These are phyloP conservation scores for Suillus plorans DNA, from an alignment of 768 basidiomycete species.

Conservation along the genomic window DNA sequence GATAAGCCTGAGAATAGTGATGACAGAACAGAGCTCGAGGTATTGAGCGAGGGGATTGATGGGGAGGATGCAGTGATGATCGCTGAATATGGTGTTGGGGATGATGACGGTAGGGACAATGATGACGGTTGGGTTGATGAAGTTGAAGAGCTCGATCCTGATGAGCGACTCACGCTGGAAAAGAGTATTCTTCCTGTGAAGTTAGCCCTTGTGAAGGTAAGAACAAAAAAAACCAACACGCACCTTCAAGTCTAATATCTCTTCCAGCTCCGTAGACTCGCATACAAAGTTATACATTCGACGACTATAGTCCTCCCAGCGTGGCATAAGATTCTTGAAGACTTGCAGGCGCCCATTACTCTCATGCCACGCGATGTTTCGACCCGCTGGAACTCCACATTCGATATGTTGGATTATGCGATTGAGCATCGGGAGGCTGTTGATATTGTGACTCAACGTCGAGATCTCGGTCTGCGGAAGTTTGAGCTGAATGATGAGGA, in stretches of 20 bases:
- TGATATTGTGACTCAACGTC: slow-evolving; percentile 6
- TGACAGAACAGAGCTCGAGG: background rate
- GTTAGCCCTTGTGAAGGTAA: slow-evolving; percentile 18
- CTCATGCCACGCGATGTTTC: slow-evolving; percentile 8
- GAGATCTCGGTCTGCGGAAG: slow-evolving; percentile 7
- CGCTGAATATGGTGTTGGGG: background rate
- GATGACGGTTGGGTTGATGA: background rate
- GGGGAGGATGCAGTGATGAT: background rate
- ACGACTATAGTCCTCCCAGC: slow-evolving; percentile 22
- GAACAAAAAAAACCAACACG: background rate
- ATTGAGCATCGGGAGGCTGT: slow-evolving; percentile 6
- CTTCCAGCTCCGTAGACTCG: slow-evolving; percentile 8
- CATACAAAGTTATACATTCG: slow-evolving; percentile 18
- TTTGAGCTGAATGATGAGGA: slow-evolving; percentile 4
- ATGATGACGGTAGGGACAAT: background rate
- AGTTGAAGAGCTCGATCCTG: background rate
- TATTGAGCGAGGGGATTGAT: background rate
- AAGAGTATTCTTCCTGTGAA: slow-evolving; percentile 11
- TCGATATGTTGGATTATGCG: slow-evolving; percentile 19
- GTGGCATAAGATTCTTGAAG: slow-evolving; percentile 16
- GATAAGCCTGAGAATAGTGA: background rate
- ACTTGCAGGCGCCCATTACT: slow-evolving; percentile 5
- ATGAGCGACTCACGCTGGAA: background rate
- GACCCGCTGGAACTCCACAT: slow-evolving; percentile 19
- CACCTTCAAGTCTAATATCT: background rate